A percentile compares a stretch with the other conserved stretches of the same genome.
phyloP scores from a whole-genome alignment of 345 rosid genomes.

The Sisymbrium irio region DNA sequence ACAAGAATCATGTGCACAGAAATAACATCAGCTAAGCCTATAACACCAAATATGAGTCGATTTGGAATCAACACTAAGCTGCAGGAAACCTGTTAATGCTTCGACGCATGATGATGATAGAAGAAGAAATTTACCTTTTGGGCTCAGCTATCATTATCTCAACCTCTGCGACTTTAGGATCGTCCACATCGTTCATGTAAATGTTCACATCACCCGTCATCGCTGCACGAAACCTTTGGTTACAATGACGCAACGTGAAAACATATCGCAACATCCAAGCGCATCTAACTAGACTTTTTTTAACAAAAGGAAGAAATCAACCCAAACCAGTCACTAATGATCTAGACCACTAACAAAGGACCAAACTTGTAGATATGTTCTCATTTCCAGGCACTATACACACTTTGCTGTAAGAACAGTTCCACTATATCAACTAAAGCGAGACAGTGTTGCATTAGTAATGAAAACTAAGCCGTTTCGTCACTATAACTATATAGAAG shows the following conservation, averaged over 20 bases:
- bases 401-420: neutral
- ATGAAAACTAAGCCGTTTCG: neutral
- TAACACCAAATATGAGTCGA: neutral
- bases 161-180: constrained; percentile 69
- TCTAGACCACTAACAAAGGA: constrained; percentile 12
- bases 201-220: constrained; percentile 94
- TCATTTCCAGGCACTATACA: neutral
- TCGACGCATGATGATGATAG: neutral
- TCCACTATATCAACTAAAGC: neutral
- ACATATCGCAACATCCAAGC: neutral
- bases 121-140: constrained; percentile 51
- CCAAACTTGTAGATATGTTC: neutral
- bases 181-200: constrained; percentile 91
- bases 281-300: neutral
- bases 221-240: constrained; percentile 40
- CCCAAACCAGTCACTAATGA: constrained; percentile 4
- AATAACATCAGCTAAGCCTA: neutral
- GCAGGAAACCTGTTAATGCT: neutral
- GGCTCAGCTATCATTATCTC: constrained; percentile 96
- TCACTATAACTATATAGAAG: neutral
- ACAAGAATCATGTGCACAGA: neutral
- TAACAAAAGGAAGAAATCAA: neutral
- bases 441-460: neutral
- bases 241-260: neutral
- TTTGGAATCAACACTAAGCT: neutral